Base-by-base conservation (phyloP, 805 yeast species). In the Candida maesae region DNA sequence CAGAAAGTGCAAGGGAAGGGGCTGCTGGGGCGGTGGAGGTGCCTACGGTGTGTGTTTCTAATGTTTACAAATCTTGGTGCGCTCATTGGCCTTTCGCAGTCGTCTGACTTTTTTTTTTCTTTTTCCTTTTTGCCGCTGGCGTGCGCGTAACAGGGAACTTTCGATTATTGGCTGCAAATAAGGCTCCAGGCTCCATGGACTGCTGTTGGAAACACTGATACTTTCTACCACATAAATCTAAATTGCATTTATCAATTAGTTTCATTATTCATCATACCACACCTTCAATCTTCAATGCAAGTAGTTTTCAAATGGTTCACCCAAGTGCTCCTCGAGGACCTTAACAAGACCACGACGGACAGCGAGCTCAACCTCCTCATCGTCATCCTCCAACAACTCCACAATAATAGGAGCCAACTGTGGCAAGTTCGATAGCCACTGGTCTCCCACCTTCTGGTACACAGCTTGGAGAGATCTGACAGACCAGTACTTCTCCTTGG, bases 321-420 rank as follows among this genome's bases (percentile, higher is more conserved):
- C 99, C 50, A 93, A 71, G 16, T 89, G 95, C 45, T 78, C 81
- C 63, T 93, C 99, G 43, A 93, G 81, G 6, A 86, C 96, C 55
- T 85, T 87, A 8, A 91, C 95, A 47, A 93, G 73, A 12, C 95
- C 95, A 26, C 81, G 75, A 65, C 96, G 81, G 3, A 89, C 96
- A 64, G 89, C 97, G 58, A 78, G 61, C 63, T 93, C 98, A 23
- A 93, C 96, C 36, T 76, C 79, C 62, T 93, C 99, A 48, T 90
- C 95, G 45, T 93, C 98, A 59, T 90, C 98, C 59, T 93, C 99
- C 47, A 93, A 71, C 43, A 93, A 67, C 65, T 93, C 99, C 7
- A 98, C 96, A 61, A 93, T 87, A 45, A 87, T 75, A 25, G 99
- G 99, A 47, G 93, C 95, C 52, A 93, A 74, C 59, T 90, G 96